These are phyloP conservation scores for Xylariaceae sp. DNA, from an alignment of 2,329 filamentous ascomycete species.

Conservation along the genomic window DNA sequence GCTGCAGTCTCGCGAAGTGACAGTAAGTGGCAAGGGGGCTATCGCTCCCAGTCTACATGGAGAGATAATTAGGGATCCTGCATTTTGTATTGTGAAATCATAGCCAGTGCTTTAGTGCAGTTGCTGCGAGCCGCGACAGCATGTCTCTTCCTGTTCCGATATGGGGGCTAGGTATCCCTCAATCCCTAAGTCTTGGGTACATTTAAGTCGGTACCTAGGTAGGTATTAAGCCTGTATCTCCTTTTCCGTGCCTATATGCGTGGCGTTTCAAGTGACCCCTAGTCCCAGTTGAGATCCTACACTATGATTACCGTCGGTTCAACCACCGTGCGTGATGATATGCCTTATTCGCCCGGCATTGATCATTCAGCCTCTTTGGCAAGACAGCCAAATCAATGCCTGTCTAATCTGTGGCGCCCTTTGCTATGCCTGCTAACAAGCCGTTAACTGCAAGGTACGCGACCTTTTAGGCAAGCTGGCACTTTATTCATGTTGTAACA, in stretches of 20 bases:
- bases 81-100: constrained; percentile 22
- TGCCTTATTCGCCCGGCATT: constrained; percentile 8
- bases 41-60: not conserved
- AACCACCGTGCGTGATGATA: constrained; percentile 1
- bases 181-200: constrained; percentile 16
- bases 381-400: constrained; percentile 2
- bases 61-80: constrained; percentile 24
- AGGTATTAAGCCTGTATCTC: constrained; percentile 20
- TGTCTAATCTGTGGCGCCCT: constrained; percentile 2
- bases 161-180: constrained; percentile 23
- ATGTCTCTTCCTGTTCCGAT: constrained; percentile 28
- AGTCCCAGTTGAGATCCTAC: constrained; percentile 7
- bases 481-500: no score
- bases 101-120: constrained; percentile 15
- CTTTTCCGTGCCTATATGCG: not conserved
- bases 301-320: not conserved
- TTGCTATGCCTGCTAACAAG: constrained; percentile 1
- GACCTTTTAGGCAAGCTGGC: not conserved
- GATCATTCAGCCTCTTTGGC: not conserved
- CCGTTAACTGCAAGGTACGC: constrained; percentile 18
- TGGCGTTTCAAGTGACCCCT: not conserved
- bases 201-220: constrained; percentile 11
- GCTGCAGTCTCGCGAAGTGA: not conserved
- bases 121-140: constrained; percentile 23
- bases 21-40: not conserved